Evolutionary conservation across 164 flowering plant genomes (phyloP).

Genomic region (Echeveria elegans): DNA sequence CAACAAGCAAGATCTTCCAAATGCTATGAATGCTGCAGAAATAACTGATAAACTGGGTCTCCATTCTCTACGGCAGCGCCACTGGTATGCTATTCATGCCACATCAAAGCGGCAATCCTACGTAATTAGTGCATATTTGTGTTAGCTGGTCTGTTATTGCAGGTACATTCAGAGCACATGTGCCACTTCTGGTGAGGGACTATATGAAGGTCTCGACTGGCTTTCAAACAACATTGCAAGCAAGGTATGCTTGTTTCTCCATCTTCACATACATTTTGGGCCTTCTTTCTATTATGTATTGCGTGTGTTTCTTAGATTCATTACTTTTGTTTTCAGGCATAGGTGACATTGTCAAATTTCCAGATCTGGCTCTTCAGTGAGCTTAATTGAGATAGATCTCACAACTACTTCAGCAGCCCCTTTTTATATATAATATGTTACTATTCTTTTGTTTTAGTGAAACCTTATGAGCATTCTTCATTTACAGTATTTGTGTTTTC

Average conservation of each 20-base stretch:
- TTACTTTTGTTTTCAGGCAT: background rate
- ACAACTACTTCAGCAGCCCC: background rate
- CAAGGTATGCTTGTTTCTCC: background rate
- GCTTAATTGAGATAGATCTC: background rate
- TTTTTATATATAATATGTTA: background rate
- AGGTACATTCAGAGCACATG: conserved; percentile 5
- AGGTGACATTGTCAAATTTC: background rate
- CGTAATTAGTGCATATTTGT: background rate
- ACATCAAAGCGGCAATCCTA: background rate
- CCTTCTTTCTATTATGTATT: background rate
- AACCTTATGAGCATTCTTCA: background rate
- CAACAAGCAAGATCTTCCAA: conserved; percentile 84
- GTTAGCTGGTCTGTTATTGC: background rate
- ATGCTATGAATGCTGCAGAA: conserved; percentile 87
- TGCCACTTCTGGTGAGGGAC: conserved; percentile 3
- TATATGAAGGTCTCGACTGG: conserved; percentile 2
- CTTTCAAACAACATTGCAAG: conserved; percentile 3
- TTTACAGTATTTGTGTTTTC: too few species aligned
- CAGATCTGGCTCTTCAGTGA: too few species aligned
- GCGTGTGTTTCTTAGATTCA: background rate
- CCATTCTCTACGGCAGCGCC: conserved; percentile 75
- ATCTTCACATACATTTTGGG: background rate
- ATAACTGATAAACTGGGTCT: conserved; percentile 81
- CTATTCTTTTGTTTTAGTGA: background rate
- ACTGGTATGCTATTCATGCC: conserved; percentile 37